Evolutionary conservation across 768 basidiomycete species (phyloP).

Genomic region (Crepidotus variabilis): DNA sequence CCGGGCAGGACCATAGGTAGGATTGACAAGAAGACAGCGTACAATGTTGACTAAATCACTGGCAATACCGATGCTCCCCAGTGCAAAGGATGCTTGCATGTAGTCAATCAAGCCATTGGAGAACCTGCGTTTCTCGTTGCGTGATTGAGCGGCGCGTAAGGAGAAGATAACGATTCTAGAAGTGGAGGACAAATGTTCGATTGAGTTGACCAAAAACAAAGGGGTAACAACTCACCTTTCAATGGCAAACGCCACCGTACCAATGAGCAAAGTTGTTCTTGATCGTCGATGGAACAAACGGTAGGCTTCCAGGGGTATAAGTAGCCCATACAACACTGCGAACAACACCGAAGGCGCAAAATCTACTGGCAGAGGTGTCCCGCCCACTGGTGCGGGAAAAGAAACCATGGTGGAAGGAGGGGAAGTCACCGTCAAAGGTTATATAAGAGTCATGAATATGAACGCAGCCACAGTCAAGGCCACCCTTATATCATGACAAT

Average conservation of each 20-base stretch:
- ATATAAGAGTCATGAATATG: not conserved
- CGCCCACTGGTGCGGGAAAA: constrained; percentile 44
- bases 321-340: constrained; percentile 31
- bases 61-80: constrained; percentile 31
- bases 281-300: constrained; percentile 31
- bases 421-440: not conserved
- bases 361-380: constrained; percentile 33
- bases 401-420: constrained; percentile 10
- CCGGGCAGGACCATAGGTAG: constrained; percentile 30
- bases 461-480: too few species aligned
- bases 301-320: constrained; percentile 32
- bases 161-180: constrained; percentile 29
- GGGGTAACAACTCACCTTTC: constrained; percentile 27
- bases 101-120: constrained; percentile 24
- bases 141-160: constrained; percentile 25
- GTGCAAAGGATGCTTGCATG: constrained; percentile 26
- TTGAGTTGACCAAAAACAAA: not conserved
- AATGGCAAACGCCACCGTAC: constrained; percentile 27
- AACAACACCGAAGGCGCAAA: constrained; percentile 41
- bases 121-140: constrained; percentile 12
- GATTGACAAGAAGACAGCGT: constrained; percentile 34
- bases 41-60: constrained; percentile 31
- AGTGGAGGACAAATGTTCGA: not conserved
- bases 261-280: constrained; percentile 30
- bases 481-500: too few species aligned